Percentiles rank a stretch among this genome's conserved stretches.
Evolutionary conservation across 2,329 filamentous ascomycete species (phyloP).

Genomic region (Epichloe hybrida): DNA sequence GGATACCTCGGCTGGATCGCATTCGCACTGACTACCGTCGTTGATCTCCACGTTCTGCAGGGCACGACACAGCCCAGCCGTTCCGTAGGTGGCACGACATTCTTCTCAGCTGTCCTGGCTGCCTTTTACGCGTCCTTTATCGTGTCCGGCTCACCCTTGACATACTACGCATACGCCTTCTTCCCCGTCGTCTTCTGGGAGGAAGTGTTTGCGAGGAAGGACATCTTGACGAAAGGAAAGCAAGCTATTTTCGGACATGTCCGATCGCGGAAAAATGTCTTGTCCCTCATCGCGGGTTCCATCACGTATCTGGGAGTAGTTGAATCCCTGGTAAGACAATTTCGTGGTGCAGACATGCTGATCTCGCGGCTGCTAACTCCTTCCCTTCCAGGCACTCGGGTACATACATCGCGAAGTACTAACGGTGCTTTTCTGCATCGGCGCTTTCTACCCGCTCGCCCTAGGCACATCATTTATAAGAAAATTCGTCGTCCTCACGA

Average conservation of each 20-base stretch:
- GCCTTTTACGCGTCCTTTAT: slow-evolving; percentile 66
- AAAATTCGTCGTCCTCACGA: no score
- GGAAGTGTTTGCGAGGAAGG: slow-evolving; percentile 58
- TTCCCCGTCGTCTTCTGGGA: slow-evolving; percentile 1
- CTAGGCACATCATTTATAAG: slow-evolving; percentile 27
- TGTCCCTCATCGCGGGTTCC: no score
- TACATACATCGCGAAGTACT: slow-evolving; percentile 87
- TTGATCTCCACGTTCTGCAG: slow-evolving; percentile 36
- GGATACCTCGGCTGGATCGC: slow-evolving; percentile 97
- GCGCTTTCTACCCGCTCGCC: no score
- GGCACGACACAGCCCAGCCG: slow-evolving; percentile 33
- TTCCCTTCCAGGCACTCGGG: no score
- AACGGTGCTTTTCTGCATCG: slow-evolving; percentile 52
- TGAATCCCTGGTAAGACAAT: slow-evolving; percentile 50
- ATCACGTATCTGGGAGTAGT: no score
- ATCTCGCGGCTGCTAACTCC: no score
- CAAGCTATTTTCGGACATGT: no score
- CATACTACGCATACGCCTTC: slow-evolving; percentile 67
- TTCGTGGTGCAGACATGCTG: no score
- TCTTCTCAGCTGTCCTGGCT: slow-evolving; percentile 66
- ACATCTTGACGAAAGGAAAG: slow-evolving; percentile 27
- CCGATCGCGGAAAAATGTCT: no score
- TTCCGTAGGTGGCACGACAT: slow-evolving; percentile 39
- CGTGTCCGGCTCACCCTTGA: slow-evolving; percentile 62
- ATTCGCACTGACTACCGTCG: slow-evolving; percentile 77